These are phyloP conservation scores for Artemisia annua DNA, from an alignment of 129 eudicot species.

Conservation along the genomic window DNA sequence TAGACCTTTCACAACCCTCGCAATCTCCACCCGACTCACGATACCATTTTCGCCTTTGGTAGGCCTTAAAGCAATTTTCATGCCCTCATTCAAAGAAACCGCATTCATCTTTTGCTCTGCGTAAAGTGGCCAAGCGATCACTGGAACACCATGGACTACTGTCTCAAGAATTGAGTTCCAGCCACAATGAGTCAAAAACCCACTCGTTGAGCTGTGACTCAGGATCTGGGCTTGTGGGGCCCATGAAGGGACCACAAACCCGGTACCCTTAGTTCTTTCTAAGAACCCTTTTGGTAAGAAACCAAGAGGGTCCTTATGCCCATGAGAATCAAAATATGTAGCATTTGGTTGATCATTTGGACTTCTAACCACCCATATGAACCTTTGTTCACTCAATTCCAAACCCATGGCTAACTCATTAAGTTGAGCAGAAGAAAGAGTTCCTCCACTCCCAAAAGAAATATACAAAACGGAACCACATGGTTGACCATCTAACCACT, in stretches of 20 bases:
- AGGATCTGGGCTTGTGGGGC: slow-evolving; percentile 59
- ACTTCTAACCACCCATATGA: slow-evolving; percentile 57
- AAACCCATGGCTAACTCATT: slow-evolving; percentile 59
- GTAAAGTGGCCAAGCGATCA: slow-evolving; percentile 66
- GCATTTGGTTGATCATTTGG: slow-evolving; percentile 51
- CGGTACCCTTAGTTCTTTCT: slow-evolving; percentile 43
- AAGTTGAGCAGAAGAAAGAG: slow-evolving; percentile 47
- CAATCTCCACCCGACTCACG: slow-evolving; percentile 42
- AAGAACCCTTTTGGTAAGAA: slow-evolving; percentile 53
- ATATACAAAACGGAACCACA: slow-evolving; percentile 56
- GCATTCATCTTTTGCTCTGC: slow-evolving; percentile 78
- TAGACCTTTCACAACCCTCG: slow-evolving; percentile 41
- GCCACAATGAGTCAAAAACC: slow-evolving; percentile 67
- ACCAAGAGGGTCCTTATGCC: slow-evolving; percentile 34
- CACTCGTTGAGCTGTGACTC: slow-evolving; percentile 50
- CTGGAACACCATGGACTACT: slow-evolving; percentile 43
- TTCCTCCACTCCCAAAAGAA: slow-evolving; percentile 77
- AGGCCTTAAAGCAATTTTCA: slow-evolving; percentile 50
- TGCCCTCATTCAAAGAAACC: slow-evolving; percentile 38
- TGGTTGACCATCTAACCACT: slow-evolving; percentile 65
- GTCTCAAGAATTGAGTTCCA: slow-evolving; percentile 70
- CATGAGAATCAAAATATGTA: slow-evolving; percentile 29
- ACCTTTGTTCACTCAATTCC: slow-evolving; percentile 62
- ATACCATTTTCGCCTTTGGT: slow-evolving; percentile 38
- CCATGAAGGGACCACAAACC: slow-evolving; percentile 57